Percentiles rank a stretch among this genome's conserved stretches.
These are phyloP conservation scores for Fusarium nanum DNA, from an alignment of 2,329 filamentous ascomycete species.

Conservation along the genomic window DNA sequence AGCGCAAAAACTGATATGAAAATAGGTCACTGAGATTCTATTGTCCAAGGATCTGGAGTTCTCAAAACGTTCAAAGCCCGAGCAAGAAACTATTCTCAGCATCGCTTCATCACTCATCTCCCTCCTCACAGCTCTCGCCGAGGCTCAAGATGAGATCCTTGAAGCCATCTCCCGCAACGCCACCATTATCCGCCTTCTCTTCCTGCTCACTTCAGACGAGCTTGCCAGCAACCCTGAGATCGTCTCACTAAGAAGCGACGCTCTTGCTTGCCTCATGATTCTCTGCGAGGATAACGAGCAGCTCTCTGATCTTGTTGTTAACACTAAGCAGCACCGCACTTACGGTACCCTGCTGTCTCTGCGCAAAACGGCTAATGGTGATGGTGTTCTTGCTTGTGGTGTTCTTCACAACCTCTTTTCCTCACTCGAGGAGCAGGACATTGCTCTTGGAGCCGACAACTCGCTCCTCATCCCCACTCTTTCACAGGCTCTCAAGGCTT, in stretches of 20 bases:
- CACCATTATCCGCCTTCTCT: constrained; percentile 65
- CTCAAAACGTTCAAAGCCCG: constrained; percentile 62
- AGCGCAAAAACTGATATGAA: constrained; percentile 9
- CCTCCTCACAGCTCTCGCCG: constrained; percentile 65
- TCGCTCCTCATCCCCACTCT: constrained; percentile 53
- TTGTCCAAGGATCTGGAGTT: constrained; percentile 56
- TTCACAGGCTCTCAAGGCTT: constrained; percentile 48
- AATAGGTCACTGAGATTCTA: constrained; percentile 59
- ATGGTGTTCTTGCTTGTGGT: constrained; percentile 68
- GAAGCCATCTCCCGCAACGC: constrained; percentile 63
- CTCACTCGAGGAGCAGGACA: constrained; percentile 49
- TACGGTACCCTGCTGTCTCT: constrained; percentile 63
- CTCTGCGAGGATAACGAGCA: constrained; percentile 70
- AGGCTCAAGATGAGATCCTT: constrained; percentile 71
- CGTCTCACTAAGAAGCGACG: constrained; percentile 57
- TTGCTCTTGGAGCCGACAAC: constrained; percentile 49
- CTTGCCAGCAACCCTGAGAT: constrained; percentile 58
- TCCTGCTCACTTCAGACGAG: constrained; percentile 62
- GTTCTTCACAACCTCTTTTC: constrained; percentile 72
- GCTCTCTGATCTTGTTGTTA: constrained; percentile 65
- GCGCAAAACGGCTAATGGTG: constrained; percentile 59
- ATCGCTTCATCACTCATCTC: constrained; percentile 65
- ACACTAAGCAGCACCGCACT: constrained; percentile 59
- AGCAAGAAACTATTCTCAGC: constrained; percentile 65
- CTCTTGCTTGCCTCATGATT: constrained; percentile 66